Evolutionary conservation across 208 protist genomes (phyloP), one percentile per base, ranked within the genome.

Genomic region (Pavlovales sp.): DNA sequence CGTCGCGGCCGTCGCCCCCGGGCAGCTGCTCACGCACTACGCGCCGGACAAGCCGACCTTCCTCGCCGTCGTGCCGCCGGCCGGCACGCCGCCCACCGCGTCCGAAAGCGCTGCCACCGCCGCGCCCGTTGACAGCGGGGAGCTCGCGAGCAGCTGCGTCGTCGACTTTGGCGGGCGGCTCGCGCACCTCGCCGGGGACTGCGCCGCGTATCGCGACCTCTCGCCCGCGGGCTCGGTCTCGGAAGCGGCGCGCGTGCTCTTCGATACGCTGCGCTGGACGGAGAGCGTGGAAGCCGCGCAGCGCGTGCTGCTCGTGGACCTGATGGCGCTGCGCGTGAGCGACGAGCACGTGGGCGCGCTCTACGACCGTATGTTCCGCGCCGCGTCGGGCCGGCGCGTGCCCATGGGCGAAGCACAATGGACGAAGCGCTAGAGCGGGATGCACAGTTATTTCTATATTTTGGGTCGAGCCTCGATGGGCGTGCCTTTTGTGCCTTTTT

Each of bases 1-100:
- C 57, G 57, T 71, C 57, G 36, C 37, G 11, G 10, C 36, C 36
- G 40, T 36, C 47, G 42, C 82, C 8, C 83, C 83, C 11, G 83
- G 83, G 30, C 76, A 46, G 83, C 83, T 87, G 40, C 83, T 87
- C 4, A 87, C 83, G 18, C 83, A 87, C 71, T 87, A 87, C 83
- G 47, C 83, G 83, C 83, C 83, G 10, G 82, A 86, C 66, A 0
- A 32, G 47, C 82, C 82, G 14, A n/a, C 82, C 22, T 77, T 76
- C 36, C 66, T 86, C 40, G 26, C 32, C 36, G 32, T 34, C 82
- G 30, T 36, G 38, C 30, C 47, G 37, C 57, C 20, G 57, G 44
- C 26, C 57, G 32, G 32, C 28, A 28, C 47, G 41, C 20, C 34
- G 36, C 37, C 5, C 38, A 40, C 14, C 20, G 76, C 10, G 34